Evolutionary conservation across 192 early-diverging fungal genomes (phyloP).

Genomic region (Gaertneriomyces semiglobifer): DNA sequence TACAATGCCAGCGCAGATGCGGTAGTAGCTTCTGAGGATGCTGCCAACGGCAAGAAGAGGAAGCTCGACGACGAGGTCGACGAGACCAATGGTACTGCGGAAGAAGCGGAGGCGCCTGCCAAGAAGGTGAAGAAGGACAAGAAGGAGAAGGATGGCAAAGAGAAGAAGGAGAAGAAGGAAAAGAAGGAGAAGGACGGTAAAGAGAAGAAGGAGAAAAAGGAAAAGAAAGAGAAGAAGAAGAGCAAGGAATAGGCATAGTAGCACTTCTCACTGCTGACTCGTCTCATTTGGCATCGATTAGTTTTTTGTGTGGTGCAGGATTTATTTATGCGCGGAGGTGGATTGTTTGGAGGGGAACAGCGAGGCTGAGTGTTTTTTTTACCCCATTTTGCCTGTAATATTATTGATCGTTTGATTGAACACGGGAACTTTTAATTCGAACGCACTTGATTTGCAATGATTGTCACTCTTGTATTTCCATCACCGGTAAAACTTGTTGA

Average conservation of each 20-base stretch:
- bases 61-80: conserved; percentile 40
- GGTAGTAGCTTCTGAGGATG: conserved; percentile 33
- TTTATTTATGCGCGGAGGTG: too few species aligned
- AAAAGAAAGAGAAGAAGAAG: conserved; percentile 32
- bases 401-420: too few species aligned
- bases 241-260: conserved; percentile 32
- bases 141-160: conserved; percentile 44
- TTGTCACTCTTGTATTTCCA: too few species aligned
- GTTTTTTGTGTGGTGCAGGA: too few species aligned
- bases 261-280: conserved; percentile 1
- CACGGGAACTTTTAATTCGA: too few species aligned
- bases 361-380: too few species aligned
- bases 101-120: conserved; percentile 53
- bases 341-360: too few species aligned
- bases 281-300: too few species aligned
- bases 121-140: conserved; percentile 48
- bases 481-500: too few species aligned
- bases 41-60: conserved; percentile 38
- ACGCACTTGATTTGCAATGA: too few species aligned
- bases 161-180: conserved; percentile 44
- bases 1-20: conserved; percentile 50
- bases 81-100: conserved; percentile 47
- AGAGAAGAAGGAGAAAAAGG: conserved; percentile 12
- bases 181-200: conserved; percentile 18
- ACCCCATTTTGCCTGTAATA: too few species aligned